Base-by-base conservation (phyloP, 1,139 yeast genomes). In the Scheffersomyces insectosa region DNA sequence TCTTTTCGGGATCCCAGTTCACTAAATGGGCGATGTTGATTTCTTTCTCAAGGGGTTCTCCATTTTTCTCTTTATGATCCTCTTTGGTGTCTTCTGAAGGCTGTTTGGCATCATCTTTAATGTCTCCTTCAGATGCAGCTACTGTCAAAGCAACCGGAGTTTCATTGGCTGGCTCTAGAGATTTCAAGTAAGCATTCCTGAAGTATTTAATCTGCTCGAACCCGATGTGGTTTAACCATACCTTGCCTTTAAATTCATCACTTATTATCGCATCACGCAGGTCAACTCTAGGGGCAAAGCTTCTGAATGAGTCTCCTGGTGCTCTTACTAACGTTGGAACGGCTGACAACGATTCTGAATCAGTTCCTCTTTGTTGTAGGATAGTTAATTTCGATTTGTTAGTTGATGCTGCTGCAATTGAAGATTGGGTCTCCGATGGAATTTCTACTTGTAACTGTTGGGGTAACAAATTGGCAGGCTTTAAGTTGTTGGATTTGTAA, bases 211-310 rank as follows among this genome's bases (percentile, higher is more conserved):
- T 63, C 43, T 80, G 73, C 38, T 71, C 69, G 42, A 74, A 73
- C 0, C 95, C 95, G 38, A 84, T 70, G 59, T 82, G 89, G 52
- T 85, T 88, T 45, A 83, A 75, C 97, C 97, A 91, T 7, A 88
- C 79, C 20, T 81, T 71, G 1, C 85, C 82, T 47, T 85, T 84
- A 46, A 83, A 78, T 11, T 76, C 76, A 16, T 79, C 79, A 20
- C 85, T 79, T 6, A 89, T 70, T 7, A 88, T 84, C 2, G 87
- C 74, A 25, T 82, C 83, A 36, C 79, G 77, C 62, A 87, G 89
- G 60, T 90, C 97, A 35, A 75, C 66, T 1, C 75, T 62, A 3
- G 97, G 98, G 0, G 95, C 96, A 76, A 89, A 91, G 10, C 89
- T 79, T 44, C 77, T 75, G 47, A 77, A 80, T 8, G 76, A 77